A percentile compares a stretch with the other conserved stretches of the same genome.
Conservation (phyloP, 768 basidiomycete species). For the Pleurotus tuoliensis region DNA sequence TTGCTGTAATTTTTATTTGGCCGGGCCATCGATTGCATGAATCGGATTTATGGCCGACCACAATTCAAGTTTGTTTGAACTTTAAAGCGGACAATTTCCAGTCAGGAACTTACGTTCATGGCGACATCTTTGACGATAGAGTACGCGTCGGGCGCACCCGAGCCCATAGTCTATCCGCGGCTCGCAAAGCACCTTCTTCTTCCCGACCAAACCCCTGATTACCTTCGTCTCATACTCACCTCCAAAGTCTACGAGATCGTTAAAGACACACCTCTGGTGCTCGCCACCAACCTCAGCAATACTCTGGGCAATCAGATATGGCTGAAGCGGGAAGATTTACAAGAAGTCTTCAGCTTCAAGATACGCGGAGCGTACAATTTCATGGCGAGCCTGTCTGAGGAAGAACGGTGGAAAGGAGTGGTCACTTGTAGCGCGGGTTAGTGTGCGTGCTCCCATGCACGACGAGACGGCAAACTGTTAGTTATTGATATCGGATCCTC, state of each 20-base stretch:
- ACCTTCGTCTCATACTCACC: conserved; percentile 84
- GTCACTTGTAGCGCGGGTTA: conserved; percentile 97
- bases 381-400: conserved; percentile 84
- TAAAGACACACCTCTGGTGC: conserved; percentile 86
- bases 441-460: conserved; percentile 45
- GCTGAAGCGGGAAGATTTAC: conserved; percentile 96
- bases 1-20: too few species aligned
- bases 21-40: too few species aligned
- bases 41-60: too few species aligned
- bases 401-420: conserved; percentile 96
- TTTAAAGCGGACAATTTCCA: background rate
- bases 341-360: conserved; percentile 98
- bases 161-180: conserved; percentile 62
- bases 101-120: conserved; percentile 22
- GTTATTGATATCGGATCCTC: background rate
- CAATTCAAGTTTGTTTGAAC: too few species aligned
- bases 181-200: conserved; percentile 65
- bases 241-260: conserved; percentile 88
- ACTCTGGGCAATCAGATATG: conserved; percentile 91
- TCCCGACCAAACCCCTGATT: conserved; percentile 72
- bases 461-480: conserved; percentile 13
- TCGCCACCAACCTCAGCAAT: conserved; percentile 80
- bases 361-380: conserved; percentile 98
- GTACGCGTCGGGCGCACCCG: conserved; percentile 65
- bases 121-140: conserved; percentile 55